phyloP scores from a whole-genome alignment of 2,329 filamentous ascomycete genomes.

The Apiospora malaysiana region DNA sequence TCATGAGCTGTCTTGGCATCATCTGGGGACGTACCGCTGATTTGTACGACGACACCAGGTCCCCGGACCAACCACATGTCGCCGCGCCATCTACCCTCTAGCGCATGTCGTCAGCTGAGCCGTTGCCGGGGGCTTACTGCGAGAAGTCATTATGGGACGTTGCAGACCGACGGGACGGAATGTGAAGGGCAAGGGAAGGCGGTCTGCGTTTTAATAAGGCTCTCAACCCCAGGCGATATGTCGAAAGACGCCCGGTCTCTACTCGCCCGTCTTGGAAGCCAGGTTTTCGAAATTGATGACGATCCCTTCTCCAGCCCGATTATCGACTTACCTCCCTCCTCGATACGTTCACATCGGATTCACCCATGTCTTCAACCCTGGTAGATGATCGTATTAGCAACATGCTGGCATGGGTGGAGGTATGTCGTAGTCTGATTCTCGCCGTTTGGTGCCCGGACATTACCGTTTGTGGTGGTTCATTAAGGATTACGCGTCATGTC shows the following conservation, averaged over 20 bases:
- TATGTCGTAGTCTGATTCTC: background rate
- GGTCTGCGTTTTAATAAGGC: constrained; percentile 10
- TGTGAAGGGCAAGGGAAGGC: background rate
- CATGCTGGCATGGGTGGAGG: background rate
- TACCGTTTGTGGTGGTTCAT: constrained; percentile 32
- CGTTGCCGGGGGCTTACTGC: background rate
- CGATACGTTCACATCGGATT: background rate
- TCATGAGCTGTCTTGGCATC: background rate
- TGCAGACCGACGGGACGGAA: constrained; percentile 5
- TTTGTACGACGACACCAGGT: background rate
- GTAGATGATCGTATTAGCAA: too few relatives aligned
- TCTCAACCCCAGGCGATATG: background rate
- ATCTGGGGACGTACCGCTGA: background rate
- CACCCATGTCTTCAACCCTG: background rate
- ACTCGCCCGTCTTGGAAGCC: background rate
- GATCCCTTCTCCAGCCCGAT: background rate
- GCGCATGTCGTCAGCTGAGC: constrained; percentile 2
- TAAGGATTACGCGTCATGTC: background rate
- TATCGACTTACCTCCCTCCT: background rate
- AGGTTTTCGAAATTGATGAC: background rate
- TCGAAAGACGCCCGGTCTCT: background rate
- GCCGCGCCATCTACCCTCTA: background rate
- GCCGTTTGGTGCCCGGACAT: constrained; percentile 25
- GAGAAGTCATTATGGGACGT: background rate
- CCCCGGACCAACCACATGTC: constrained; percentile 1